Conservation (phyloP, 306 rosid genomes). For the Casuarina equisetifolia region DNA sequence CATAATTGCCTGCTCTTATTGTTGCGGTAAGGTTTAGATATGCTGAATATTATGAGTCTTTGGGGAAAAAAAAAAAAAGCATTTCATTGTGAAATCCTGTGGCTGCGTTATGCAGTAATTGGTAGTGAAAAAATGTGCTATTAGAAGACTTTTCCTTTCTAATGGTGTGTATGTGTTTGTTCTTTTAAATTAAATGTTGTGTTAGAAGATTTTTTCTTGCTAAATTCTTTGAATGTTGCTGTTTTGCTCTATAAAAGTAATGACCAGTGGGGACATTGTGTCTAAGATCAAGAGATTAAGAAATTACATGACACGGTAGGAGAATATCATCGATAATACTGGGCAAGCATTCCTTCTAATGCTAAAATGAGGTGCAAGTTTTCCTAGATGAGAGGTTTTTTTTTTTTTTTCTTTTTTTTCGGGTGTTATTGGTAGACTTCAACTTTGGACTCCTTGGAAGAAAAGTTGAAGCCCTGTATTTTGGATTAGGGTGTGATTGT, state of each 20-base stretch:
- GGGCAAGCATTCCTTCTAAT: neutral
- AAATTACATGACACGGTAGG: neutral
- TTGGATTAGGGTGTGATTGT: neutral
- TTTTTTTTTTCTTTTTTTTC: neutral
- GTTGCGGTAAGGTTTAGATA: neutral
- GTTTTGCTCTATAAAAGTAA: neutral
- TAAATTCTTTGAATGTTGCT: no score
- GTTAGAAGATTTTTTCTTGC: no score
- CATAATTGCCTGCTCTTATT: neutral
- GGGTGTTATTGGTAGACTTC: neutral
- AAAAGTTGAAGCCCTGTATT: neutral
- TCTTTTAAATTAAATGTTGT: neutral
- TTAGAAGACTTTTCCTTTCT: neutral
- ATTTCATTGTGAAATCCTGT: no score
- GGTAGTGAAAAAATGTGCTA: neutral
- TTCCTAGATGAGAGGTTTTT: neutral
- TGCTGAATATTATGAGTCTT: neutral
- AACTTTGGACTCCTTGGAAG: neutral
- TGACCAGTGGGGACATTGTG: neutral
- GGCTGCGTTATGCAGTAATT: slow-evolving; percentile 17
- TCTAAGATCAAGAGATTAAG: neutral
- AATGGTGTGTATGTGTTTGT: neutral
- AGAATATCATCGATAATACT: neutral
- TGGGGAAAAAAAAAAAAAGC: no score
- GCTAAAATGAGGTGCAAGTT: neutral